These are phyloP conservation scores for Cyberlindnera mississippiensis DNA, from an alignment of 805 yeast species.

Conservation along the genomic window DNA sequence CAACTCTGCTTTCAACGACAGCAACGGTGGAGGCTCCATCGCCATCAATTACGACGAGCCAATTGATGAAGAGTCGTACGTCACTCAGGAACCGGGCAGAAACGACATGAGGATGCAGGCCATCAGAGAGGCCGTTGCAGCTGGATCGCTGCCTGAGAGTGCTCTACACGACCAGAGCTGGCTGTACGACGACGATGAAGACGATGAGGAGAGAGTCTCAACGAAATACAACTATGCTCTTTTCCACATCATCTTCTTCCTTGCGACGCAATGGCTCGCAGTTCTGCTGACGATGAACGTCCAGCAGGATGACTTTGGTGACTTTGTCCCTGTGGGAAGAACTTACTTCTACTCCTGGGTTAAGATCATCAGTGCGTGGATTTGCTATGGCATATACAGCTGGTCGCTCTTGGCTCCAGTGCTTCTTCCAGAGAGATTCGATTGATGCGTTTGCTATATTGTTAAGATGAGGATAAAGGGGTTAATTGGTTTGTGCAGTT, in stretches of 20 bases:
- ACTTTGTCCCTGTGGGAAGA: conserved; percentile 94
- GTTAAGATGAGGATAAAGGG: too few relatives aligned
- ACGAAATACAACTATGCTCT: conserved; percentile 82
- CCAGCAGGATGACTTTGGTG: conserved; percentile 75
- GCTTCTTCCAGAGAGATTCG: conserved; percentile 84
- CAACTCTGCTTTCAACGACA: conserved; percentile 56
- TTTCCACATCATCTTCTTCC: conserved; percentile 86
- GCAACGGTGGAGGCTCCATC: conserved; percentile 34
- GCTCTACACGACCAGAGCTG: conserved; percentile 75
- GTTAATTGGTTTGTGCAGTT: too few relatives aligned
- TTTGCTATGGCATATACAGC: conserved; percentile 77
- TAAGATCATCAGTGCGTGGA: conserved; percentile 88
- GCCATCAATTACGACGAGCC: conserved; percentile 30
- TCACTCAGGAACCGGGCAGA: conserved; percentile 50
- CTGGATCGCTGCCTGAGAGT: conserved; percentile 90
- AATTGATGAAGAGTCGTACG: conserved; percentile 26
- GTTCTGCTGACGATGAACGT: conserved; percentile 91
- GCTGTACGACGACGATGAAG: conserved; percentile 41
- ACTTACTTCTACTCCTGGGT: conserved; percentile 96
- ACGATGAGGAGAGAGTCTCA: conserved; percentile 55
- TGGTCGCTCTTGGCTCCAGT: conserved; percentile 95
- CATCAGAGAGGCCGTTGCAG: conserved; percentile 89
- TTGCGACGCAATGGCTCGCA: conserved; percentile 97
- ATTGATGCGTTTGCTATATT: conserved; percentile 7
- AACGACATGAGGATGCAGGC: conserved; percentile 83